Evolutionary conservation across 768 basidiomycete species (phyloP).

Genomic region (Gelatoporia subvermispora): DNA sequence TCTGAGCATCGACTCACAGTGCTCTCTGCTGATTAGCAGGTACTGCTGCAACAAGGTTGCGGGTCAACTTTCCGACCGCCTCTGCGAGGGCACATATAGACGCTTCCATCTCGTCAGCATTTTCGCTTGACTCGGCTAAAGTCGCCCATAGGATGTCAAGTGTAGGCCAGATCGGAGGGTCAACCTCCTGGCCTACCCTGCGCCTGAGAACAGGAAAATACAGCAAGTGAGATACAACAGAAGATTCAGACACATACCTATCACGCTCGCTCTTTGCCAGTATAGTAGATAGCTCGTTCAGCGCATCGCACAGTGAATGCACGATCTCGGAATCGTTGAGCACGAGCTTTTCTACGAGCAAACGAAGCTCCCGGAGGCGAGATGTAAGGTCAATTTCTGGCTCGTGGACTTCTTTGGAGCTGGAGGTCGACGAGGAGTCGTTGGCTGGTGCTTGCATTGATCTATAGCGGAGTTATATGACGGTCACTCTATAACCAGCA

Average conservation of each 20-base stretch:
- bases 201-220: slow-evolving; percentile 22
- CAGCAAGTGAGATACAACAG: not conserved
- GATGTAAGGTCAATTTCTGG: too few relatives aligned
- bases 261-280: slow-evolving; percentile 43
- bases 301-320: slow-evolving; percentile 23
- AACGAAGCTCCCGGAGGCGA: too few relatives aligned
- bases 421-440: too few relatives aligned
- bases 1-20: slow-evolving; percentile 51
- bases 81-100: slow-evolving; percentile 17
- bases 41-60: slow-evolving; percentile 78
- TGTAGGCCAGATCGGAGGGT: slow-evolving; percentile 49
- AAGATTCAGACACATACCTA: slow-evolving; percentile 21
- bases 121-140: slow-evolving; percentile 23
- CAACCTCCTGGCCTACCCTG: slow-evolving; percentile 27
- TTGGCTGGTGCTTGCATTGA: too few relatives aligned
- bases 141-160: slow-evolving; percentile 53
- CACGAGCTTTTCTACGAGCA: too few relatives aligned
- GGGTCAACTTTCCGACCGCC: slow-evolving; percentile 65
- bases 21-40: slow-evolving; percentile 66
- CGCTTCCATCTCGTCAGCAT: slow-evolving; percentile 39
- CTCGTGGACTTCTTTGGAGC: too few relatives aligned
- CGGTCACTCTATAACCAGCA: too few relatives aligned
- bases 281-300: slow-evolving; percentile 47
- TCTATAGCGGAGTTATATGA: too few relatives aligned
- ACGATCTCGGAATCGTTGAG: slow-evolving; percentile 16